Evolutionary conservation across 2,329 filamentous ascomycete species (phyloP).

Genomic region (Aspergillus pseudonomiae): DNA sequence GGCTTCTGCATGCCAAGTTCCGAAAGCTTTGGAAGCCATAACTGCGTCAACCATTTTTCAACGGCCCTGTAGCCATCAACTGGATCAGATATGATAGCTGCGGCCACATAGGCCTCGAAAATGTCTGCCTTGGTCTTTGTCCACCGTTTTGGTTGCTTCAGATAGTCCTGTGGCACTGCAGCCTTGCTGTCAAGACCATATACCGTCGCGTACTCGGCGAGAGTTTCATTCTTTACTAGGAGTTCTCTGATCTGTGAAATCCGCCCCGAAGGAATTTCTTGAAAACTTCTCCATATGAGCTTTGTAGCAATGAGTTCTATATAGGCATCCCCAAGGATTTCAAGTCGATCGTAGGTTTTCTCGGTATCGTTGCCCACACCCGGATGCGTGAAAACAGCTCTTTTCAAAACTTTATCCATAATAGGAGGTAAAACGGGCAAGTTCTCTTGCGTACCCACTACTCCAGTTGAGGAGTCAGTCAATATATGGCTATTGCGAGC

Average conservation of each 20-base stretch:
- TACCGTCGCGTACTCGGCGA: slow-evolving; percentile 67
- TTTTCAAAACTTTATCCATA: slow-evolving; percentile 61
- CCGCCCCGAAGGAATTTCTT: slow-evolving; percentile 65
- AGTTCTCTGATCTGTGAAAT: slow-evolving; percentile 76
- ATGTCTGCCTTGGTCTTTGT: slow-evolving; percentile 81
- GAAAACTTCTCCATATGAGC: slow-evolving; percentile 75
- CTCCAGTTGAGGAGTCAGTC: not conserved
- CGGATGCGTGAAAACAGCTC: slow-evolving; percentile 68
- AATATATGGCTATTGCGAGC: not conserved
- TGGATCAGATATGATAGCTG: slow-evolving; percentile 70
- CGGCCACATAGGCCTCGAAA: slow-evolving; percentile 89
- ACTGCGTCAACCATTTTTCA: slow-evolving; percentile 70
- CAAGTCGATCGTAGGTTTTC: slow-evolving; percentile 74
- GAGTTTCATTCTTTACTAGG: slow-evolving; percentile 77
- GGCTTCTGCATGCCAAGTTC: slow-evolving; percentile 29
- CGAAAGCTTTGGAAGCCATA: slow-evolving; percentile 71
- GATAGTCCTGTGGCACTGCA: slow-evolving; percentile 55
- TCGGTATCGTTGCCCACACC: slow-evolving; percentile 43
- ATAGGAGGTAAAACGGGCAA: slow-evolving; percentile 59
- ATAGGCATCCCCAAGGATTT: slow-evolving; percentile 88
- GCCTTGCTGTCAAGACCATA: slow-evolving; percentile 73
- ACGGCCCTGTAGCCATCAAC: slow-evolving; percentile 63
- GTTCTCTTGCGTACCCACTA: not conserved
- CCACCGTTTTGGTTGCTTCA: slow-evolving; percentile 55
- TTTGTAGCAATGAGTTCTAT: slow-evolving; percentile 75